phyloP scores from a whole-genome alignment of 2,329 filamentous ascomycete genomes.

The Magnaporthiopsis rhizophila region DNA sequence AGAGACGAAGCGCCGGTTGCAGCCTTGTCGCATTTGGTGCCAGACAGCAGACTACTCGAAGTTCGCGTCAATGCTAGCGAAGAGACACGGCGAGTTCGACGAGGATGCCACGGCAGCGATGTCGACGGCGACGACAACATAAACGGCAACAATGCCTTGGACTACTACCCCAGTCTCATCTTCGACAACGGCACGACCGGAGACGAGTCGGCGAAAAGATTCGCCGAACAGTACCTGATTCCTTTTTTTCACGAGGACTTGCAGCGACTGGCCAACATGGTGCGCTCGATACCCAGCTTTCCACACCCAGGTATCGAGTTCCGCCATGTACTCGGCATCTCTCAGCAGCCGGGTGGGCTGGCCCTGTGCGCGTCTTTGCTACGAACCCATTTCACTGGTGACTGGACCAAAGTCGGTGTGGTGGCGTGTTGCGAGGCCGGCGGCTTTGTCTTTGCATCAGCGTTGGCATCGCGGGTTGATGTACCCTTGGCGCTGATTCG shows the following conservation, averaged over 20 bases:
- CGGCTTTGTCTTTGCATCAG: constrained; percentile 46
- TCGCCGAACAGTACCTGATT: constrained; percentile 33
- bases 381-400: constrained; percentile 31
- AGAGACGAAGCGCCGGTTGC: constrained; percentile 51
- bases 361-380: constrained; percentile 42
- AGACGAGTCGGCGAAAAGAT: constrained; percentile 25
- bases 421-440: constrained; percentile 49
- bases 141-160: constrained; percentile 17
- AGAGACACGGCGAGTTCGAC: constrained; percentile 27
- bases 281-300: constrained; percentile 38
- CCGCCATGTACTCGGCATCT: constrained; percentile 49
- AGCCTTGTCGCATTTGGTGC: constrained; percentile 44
- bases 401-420: constrained; percentile 37
- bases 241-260: constrained; percentile 39
- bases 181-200: constrained; percentile 45
- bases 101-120: constrained; percentile 18
- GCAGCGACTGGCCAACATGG: constrained; percentile 39
- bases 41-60: constrained; percentile 44
- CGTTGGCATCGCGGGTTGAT: constrained; percentile 33
- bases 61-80: constrained; percentile 36
- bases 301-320: constrained; percentile 44
- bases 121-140: constrained; percentile 13
- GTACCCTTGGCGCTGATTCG: constrained; percentile 43
- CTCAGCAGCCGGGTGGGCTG: constrained; percentile 42
- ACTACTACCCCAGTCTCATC: constrained; percentile 32